phyloP scores from a whole-genome alignment of 208 protist species.

The Plasmodiophora brassicae region DNA sequence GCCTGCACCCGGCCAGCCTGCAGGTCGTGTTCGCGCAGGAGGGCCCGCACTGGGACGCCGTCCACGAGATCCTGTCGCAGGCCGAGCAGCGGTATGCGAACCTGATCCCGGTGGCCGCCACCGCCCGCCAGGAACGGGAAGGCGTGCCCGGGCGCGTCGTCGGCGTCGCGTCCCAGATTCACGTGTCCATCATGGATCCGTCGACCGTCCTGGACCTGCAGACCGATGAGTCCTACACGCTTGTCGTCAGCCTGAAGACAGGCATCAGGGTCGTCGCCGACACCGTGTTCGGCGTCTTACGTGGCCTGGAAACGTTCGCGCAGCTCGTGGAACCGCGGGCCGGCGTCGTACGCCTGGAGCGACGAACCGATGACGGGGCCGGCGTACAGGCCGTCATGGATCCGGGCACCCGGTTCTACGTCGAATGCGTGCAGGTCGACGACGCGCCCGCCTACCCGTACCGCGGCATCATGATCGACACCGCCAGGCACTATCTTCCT shows the following conservation, averaged over 20 bases:
- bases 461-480: constrained; percentile 45
- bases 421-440: not conserved
- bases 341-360: no score
- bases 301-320: not conserved
- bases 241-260: not conserved
- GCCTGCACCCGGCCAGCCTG: not conserved
- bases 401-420: not conserved
- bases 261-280: not conserved
- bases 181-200: not conserved
- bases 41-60: not conserved
- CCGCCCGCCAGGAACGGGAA: not conserved
- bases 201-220: not conserved
- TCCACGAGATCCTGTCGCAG: not conserved
- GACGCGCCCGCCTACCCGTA: constrained; percentile 36
- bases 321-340: constrained; percentile 6
- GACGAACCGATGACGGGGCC: no score
- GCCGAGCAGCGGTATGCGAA: not conserved
- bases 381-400: not conserved
- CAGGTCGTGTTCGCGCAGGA: not conserved
- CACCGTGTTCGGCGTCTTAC: constrained; percentile 22
- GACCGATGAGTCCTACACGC: not conserved
- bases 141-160: not conserved
- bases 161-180: not conserved
- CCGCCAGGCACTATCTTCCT: constrained; percentile 35
- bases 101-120: not conserved